Evolutionary conservation across 2,329 filamentous ascomycete genomes (phyloP).

Genomic region (Diaporthe caulivora): DNA sequence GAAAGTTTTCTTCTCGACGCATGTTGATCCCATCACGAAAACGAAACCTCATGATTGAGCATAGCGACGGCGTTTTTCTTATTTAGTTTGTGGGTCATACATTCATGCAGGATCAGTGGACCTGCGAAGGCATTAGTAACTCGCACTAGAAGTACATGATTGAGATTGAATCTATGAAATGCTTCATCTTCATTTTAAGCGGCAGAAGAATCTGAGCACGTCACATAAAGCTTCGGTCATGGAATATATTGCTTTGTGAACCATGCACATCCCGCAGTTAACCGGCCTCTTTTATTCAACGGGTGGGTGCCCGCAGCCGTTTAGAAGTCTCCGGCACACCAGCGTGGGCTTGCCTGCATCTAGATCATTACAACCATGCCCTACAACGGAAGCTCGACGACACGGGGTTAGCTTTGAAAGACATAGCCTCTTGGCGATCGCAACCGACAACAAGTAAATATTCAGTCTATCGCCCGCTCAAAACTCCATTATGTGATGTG

Average conservation of each 20-base stretch:
- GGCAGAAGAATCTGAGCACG: not conserved
- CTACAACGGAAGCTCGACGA: too few species aligned
- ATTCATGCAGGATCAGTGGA: not conserved
- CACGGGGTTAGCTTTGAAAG: not conserved
- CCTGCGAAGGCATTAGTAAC: not conserved
- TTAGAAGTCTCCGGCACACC: too few species aligned
- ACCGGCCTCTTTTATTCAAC: not conserved
- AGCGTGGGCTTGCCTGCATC: not conserved
- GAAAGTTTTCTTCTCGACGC: slow-evolving; percentile 10
- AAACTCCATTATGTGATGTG: slow-evolving; percentile 18
- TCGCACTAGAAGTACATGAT: not conserved
- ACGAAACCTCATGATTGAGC: slow-evolving; percentile 13
- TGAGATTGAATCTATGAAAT: not conserved
- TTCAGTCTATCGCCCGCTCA: slow-evolving; percentile 24
- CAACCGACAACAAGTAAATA: slow-evolving; percentile 1
- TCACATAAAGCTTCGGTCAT: too few species aligned
- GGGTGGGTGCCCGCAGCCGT: not conserved
- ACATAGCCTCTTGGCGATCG: not conserved
- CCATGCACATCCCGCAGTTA: not conserved
- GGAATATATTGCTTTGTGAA: not conserved
- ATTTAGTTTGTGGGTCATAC: not conserved
- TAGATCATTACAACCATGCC: too few species aligned
- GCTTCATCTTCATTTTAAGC: not conserved
- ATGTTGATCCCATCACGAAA: not conserved
- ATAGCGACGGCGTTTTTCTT: slow-evolving; percentile 39